phyloP scores from a whole-genome alignment of 306 rosid species.

The Ormosia semicastrata region DNA sequence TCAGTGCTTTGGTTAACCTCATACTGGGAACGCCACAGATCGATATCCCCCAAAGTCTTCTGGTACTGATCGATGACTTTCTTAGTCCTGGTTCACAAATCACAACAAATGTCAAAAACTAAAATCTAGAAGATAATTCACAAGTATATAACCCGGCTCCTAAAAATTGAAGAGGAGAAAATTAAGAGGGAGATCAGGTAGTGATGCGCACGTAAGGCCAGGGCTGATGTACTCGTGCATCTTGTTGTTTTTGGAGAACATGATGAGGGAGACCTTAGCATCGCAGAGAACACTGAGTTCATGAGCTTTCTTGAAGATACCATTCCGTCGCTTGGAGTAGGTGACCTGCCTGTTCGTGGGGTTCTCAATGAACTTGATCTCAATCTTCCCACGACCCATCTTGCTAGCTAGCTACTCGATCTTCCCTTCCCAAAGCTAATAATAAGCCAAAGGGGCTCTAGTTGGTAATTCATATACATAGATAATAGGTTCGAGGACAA shows the following conservation, averaged over 20 bases:
- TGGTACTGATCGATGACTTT: conserved; percentile 67
- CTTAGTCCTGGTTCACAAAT: conserved; percentile 49
- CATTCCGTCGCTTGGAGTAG: conserved; percentile 77
- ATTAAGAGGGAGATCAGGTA: neutral
- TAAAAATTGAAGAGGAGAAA: too few relatives aligned
- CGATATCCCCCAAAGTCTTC: conserved; percentile 40
- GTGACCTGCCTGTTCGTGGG: conserved; percentile 88
- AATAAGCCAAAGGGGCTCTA: neutral
- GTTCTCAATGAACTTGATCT: conserved; percentile 77
- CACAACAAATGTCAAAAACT: neutral
- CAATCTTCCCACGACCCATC: conserved; percentile 85
- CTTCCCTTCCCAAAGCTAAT: neutral
- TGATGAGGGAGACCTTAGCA: conserved; percentile 81
- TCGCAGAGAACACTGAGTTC: conserved; percentile 92
- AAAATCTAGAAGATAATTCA: neutral
- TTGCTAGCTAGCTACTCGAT: neutral
- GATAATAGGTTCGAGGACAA: neutral
- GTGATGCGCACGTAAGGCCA: conserved; percentile 37
- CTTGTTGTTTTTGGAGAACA: conserved; percentile 64
- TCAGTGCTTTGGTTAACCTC: conserved; percentile 46
- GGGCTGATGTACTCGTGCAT: conserved; percentile 69
- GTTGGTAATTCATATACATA: neutral
- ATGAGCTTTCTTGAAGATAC: conserved; percentile 86
- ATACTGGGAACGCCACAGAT: conserved; percentile 70
- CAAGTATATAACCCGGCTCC: neutral